Evolutionary conservation across 2,329 filamentous ascomycete genomes (phyloP), one percentile per base, ranked within the genome.

Genomic region (Ceratocystis diversiconidia): DNA sequence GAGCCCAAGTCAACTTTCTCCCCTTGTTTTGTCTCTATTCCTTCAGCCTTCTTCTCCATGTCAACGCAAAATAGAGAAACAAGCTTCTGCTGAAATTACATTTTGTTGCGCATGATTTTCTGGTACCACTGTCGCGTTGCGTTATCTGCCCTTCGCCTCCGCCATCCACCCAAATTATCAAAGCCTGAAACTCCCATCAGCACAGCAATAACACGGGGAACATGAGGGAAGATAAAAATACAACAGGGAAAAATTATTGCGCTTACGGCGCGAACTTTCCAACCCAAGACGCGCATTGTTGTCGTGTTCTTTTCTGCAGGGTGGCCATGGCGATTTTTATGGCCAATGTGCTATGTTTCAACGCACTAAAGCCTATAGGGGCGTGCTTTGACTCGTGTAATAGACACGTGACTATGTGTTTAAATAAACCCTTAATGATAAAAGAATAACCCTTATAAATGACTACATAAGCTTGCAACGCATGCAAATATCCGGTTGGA

Each of bases 21-120:
- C 55, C 55, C 55, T 30, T 59, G 17, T 28, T 59, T 30, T 59
- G 55, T 59, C 55, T 59, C 55, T 28, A 15, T 59, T 59, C 55
- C 55, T 59, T 59, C 55, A 59, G 55, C 55, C 55, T 36, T 59
- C 30, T 59, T 59, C 32, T n/a, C n/a, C 55, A 36, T 59, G 55
- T 17, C 55, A 30, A 36, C 25, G 55, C 17, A 59, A 1, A 8
- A 59, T 17, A 52, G 8, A 25, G 25, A 28, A 52, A 15, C 25
- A 59, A 36, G 55, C 48, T n/a, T 25, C 6, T 32, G 15, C 25
- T 59, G n/a, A 7, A 8, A 30, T 30, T 36, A 1, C 52, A 15
- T 57, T 7, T n/a, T 28, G 8, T 12, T 30, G 52, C 19, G 25
- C 17, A 15, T 52, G 19, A 5, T 10, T 7, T 8, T 25, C 19